A percentile compares a stretch with the other conserved stretches of the same genome.
Conservation (phyloP, 257 asterid species). For the Solanum pennellii region DNA sequence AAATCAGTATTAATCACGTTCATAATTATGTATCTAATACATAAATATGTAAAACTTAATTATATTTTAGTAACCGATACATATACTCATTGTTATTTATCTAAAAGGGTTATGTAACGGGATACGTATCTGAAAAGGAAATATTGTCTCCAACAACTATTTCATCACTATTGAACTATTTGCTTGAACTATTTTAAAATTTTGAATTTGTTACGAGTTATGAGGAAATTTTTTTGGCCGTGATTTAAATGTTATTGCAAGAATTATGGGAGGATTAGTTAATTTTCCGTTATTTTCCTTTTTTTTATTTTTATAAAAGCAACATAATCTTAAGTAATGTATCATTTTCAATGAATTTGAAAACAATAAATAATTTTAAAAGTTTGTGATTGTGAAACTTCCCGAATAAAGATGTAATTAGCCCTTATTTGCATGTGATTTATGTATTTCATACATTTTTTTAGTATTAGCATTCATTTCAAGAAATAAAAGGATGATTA, state of each 20-base stretch:
- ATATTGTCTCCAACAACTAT: not conserved
- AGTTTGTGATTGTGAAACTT: not conserved
- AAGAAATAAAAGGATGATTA: not conserved
- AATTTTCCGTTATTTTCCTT: too few relatives aligned
- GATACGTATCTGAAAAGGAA: not conserved
- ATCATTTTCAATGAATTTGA: not conserved
- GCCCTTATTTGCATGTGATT: not conserved
- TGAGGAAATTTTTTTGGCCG: not conserved
- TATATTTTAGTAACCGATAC: not conserved
- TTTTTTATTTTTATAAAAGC: too few relatives aligned
- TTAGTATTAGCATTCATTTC: not conserved
- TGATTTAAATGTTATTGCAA: not conserved
- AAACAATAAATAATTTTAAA: too few relatives aligned
- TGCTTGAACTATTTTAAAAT: not conserved
- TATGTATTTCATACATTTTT: not conserved
- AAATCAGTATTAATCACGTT: not conserved
- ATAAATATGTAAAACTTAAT: not conserved
- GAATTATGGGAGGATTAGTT: not conserved
- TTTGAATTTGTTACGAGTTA: not conserved
- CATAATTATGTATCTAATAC: not conserved
- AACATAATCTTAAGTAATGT: not conserved
- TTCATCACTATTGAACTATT: not conserved
- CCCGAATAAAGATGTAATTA: not conserved
- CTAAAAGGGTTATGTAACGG: too few relatives aligned
- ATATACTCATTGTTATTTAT: not conserved